These are phyloP conservation scores for Draba incana DNA, from an alignment of 345 rosid species.

Conservation along the genomic window DNA sequence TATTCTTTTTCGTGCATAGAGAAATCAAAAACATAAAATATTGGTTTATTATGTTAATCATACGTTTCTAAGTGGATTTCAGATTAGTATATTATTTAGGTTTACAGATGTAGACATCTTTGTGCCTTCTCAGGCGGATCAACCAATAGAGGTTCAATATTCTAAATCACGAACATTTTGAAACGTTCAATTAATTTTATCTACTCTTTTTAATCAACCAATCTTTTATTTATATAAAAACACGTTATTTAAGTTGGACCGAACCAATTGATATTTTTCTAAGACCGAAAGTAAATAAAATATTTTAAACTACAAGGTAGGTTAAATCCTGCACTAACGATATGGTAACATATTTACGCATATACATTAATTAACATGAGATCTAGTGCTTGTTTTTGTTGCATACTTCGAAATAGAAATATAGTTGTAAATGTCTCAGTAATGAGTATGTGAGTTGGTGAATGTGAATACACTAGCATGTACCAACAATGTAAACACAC, in stretches of 20 bases:
- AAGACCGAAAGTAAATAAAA: constrained; percentile 26
- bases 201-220: neutral
- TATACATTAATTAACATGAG: neutral
- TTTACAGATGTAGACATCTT: constrained; percentile 33
- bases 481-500: too few species aligned
- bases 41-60: constrained; percentile 27
- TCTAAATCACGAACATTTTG: constrained; percentile 38
- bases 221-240: neutral
- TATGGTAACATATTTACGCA: neutral
- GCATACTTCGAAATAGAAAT: constrained; percentile 18
- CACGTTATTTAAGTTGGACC: neutral
- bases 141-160: constrained; percentile 29
- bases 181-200: constrained; percentile 40
- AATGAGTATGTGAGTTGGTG: neutral
- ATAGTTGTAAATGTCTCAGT: neutral
- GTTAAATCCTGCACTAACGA: constrained; percentile 21
- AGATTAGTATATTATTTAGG: constrained; percentile 24
- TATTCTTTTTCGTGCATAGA: constrained; percentile 3
- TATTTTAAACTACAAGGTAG: constrained; percentile 10
- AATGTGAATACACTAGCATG: neutral
- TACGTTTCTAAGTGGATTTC: constrained; percentile 24
- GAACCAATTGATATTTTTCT: constrained; percentile 11
- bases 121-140: constrained; percentile 42
- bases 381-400: constrained; percentile 16
- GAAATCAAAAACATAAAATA: constrained; percentile 23